These are phyloP conservation scores for Phylloporus rhodoxanthus DNA, from an alignment of 768 basidiomycete species.

Conservation along the genomic window DNA sequence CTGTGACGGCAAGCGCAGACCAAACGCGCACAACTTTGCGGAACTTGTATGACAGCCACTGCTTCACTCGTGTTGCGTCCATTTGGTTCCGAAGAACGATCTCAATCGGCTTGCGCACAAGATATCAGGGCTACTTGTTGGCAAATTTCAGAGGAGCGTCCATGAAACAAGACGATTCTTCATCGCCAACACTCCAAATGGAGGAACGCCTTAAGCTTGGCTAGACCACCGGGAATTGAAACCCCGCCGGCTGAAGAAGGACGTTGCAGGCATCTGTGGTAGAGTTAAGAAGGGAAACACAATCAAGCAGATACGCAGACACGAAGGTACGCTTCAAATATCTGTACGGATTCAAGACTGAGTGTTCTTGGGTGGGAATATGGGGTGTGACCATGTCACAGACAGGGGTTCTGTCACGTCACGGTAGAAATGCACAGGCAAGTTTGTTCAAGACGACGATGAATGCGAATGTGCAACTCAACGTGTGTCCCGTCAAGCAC, in stretches of 20 bases:
- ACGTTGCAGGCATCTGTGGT: background rate
- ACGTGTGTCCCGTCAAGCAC: slow-evolving; percentile 25
- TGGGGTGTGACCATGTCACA: slow-evolving; percentile 22
- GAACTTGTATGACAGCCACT: slow-evolving; percentile 14
- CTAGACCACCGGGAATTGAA: slow-evolving; percentile 11
- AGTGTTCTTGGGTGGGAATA: slow-evolving; percentile 5
- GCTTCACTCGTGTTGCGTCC: slow-evolving; percentile 1
- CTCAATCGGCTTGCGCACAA: background rate
- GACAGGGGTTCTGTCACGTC: slow-evolving; percentile 28
- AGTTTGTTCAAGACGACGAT: slow-evolving; percentile 29
- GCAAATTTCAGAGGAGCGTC: slow-evolving; percentile 3
- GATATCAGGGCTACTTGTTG: background rate
- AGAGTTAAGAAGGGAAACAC: background rate
- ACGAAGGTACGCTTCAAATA: slow-evolving; percentile 1
- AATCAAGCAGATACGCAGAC: background rate
- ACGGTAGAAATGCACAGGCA: slow-evolving; percentile 23
- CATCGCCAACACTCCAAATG: background rate
- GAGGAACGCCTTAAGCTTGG: background rate
- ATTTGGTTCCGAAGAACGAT: slow-evolving; percentile 4
- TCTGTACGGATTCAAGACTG: slow-evolving; percentile 1
- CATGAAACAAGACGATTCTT: slow-evolving; percentile 3
- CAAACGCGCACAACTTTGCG: slow-evolving; percentile 18
- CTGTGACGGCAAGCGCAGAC: slow-evolving; percentile 26
- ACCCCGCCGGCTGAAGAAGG: slow-evolving; percentile 6
- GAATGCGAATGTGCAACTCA: slow-evolving; percentile 21